Evolutionary conservation across 768 basidiomycete species (phyloP), one percentile per base, ranked within the genome.

Genomic region (Boletus sp.): DNA sequence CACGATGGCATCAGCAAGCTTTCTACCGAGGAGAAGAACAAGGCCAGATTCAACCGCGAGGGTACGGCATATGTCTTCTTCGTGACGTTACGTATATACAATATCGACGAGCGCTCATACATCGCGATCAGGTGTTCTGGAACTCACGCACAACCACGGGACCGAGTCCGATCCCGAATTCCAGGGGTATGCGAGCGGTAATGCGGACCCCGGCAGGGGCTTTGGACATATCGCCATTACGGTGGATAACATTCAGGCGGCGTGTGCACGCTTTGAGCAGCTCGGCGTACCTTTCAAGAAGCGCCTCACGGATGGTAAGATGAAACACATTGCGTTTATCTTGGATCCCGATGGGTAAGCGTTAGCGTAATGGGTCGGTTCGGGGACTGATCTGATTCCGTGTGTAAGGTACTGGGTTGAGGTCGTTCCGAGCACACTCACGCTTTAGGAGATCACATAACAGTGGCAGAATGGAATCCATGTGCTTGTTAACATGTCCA

Each of bases 151-250:
- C 75, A 93, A 94, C 76, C 90, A 93, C 69, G 92, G 94, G 51
- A 91, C 92, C 53, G 96, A 98, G 74, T 75, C 72, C 51, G 88
- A 95, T 67, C 62, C 83, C 48, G 72, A 72, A 58, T 94, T 94
- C 77, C 69, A 83, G 62, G 94, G 92, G 34, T 98, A 97, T 69
- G 79, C 84, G 10, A 87, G 71, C 63, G 96, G 96, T 1, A 99
- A 99, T 73, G 68, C 81, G 4, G 93, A 95, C 5, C 88, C 90
- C 5, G 85, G 87, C 29, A 78, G 77, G 51, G 83, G 70, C 17
- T 95, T 93, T 65, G 93, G 94, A 0, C 95, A 97, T 72, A 92
- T 95, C 62, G 90, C 89, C 54, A 83, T 97, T 67, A 77, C 85
- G 5, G 90, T 93, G 33, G 87, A 88, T 58, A 79, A 97, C 66